phyloP scores from a whole-genome alignment of 2,329 filamentous ascomycete species.

The Aspergillus texensis region DNA sequence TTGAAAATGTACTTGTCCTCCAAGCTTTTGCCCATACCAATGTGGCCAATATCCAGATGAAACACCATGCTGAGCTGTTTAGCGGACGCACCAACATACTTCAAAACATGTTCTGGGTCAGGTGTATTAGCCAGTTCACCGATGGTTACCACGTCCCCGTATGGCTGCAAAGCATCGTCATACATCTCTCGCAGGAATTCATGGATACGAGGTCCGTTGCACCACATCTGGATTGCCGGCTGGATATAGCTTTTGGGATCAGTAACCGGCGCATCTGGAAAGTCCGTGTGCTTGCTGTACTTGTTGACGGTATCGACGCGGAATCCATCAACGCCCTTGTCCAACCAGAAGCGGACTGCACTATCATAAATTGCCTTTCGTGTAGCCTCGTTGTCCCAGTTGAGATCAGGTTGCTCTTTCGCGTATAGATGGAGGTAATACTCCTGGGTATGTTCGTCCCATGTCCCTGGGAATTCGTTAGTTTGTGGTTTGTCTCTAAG shows the following conservation, averaged over 20 bases:
- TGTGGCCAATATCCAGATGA: conserved; percentile 46
- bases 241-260: conserved; percentile 52
- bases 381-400: conserved; percentile 70
- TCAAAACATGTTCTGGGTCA: conserved; percentile 58
- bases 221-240: conserved; percentile 60
- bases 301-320: conserved; percentile 70
- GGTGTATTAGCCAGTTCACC: conserved; percentile 69
- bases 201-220: conserved; percentile 70
- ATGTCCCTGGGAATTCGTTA: conserved; percentile 48
- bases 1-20: conserved; percentile 51
- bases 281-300: conserved; percentile 54
- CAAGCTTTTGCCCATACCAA: conserved; percentile 55
- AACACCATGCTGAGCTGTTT: conserved; percentile 71
- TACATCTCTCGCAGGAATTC: conserved; percentile 72
- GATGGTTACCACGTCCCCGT: conserved; percentile 66
- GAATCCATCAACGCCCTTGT: conserved; percentile 69
- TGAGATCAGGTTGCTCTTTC: conserved; percentile 73
- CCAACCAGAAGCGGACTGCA: conserved; percentile 73
- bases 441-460: conserved; percentile 67
- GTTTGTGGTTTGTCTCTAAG: not conserved
- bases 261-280: conserved; percentile 60
- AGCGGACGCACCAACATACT: conserved; percentile 61
- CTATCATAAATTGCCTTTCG: conserved; percentile 68
- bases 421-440: conserved; percentile 76
- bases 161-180: conserved; percentile 56